These are phyloP conservation scores for Termitomyces sp. DNA, from an alignment of 768 basidiomycete species.

Conservation along the genomic window DNA sequence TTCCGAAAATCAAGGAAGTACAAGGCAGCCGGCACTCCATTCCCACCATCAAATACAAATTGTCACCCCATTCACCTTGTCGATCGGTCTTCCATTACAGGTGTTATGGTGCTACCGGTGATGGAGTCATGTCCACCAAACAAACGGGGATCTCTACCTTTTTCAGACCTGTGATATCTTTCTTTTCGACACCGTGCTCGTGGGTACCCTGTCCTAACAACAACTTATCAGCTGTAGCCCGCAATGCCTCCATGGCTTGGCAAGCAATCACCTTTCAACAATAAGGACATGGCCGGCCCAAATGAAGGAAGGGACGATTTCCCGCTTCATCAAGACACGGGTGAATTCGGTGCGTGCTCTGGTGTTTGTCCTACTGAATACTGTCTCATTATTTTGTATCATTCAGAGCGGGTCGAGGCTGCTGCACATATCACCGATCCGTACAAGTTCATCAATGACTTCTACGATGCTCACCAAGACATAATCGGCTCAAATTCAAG, in stretches of 20 bases:
- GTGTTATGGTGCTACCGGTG: background rate
- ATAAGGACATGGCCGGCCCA: background rate
- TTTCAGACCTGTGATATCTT: background rate
- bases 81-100: constrained; percentile 1
- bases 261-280: background rate
- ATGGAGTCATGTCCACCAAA: background rate
- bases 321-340: background rate
- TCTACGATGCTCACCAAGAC: constrained; percentile 17
- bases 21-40: too few species aligned
- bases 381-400: background rate
- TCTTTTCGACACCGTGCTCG: background rate
- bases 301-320: background rate
- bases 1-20: constrained; percentile 1
- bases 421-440: constrained; percentile 6
- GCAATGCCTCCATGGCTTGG: constrained; percentile 9
- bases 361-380: background rate
- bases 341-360: background rate
- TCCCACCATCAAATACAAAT: too few species aligned
- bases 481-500: constrained; percentile 5
- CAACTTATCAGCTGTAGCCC: background rate
- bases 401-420: background rate
- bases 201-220: background rate
- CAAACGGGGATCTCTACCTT: background rate
- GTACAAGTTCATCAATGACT: constrained; percentile 16
- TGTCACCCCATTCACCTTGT: background rate